These are phyloP conservation scores for Sugiyamaella lignohabitans DNA, from an alignment of 805 yeast genomes.

Conservation along the genomic window DNA sequence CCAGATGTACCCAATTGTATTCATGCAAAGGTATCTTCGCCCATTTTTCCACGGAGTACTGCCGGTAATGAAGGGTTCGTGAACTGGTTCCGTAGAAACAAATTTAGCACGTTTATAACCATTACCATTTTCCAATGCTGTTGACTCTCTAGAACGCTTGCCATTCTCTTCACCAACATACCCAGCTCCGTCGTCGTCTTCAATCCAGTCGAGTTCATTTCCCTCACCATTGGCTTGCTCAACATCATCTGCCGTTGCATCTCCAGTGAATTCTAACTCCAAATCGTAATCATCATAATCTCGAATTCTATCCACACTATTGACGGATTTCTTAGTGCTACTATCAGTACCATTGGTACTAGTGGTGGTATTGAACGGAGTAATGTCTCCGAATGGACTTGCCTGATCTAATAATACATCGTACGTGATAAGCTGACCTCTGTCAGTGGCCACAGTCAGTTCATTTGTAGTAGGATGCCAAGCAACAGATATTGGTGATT, in stretches of 20 bases:
- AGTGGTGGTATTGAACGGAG: background rate
- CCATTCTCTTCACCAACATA: slow-evolving; percentile 25
- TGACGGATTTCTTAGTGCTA: slow-evolving; percentile 3
- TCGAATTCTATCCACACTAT: slow-evolving; percentile 23
- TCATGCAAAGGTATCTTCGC: slow-evolving; percentile 75
- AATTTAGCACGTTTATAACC: slow-evolving; percentile 8
- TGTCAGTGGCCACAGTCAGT: slow-evolving; percentile 27
- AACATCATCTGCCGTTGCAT: slow-evolving; percentile 18
- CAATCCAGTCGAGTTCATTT: slow-evolving; percentile 49
- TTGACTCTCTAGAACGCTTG: slow-evolving; percentile 16
- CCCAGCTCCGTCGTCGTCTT: slow-evolving; percentile 59
- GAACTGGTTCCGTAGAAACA: background rate
- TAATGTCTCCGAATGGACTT: background rate
- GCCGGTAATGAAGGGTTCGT: slow-evolving; percentile 78
- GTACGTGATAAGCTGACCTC: slow-evolving; percentile 28
- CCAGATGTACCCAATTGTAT: slow-evolving; percentile 75
- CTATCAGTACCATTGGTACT: background rate
- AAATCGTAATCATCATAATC: slow-evolving; percentile 28
- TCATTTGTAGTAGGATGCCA: slow-evolving; percentile 35
- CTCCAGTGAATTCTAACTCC: slow-evolving; percentile 28
- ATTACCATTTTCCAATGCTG: slow-evolving; percentile 13
- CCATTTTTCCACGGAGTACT: slow-evolving; percentile 73
- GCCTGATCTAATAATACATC: too few relatives aligned
- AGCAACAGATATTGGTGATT: slow-evolving; percentile 31
- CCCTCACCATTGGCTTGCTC: slow-evolving; percentile 33